Evolutionary conservation across 257 asterid species (phyloP).

Genomic region (Eucommia ulmoides): DNA sequence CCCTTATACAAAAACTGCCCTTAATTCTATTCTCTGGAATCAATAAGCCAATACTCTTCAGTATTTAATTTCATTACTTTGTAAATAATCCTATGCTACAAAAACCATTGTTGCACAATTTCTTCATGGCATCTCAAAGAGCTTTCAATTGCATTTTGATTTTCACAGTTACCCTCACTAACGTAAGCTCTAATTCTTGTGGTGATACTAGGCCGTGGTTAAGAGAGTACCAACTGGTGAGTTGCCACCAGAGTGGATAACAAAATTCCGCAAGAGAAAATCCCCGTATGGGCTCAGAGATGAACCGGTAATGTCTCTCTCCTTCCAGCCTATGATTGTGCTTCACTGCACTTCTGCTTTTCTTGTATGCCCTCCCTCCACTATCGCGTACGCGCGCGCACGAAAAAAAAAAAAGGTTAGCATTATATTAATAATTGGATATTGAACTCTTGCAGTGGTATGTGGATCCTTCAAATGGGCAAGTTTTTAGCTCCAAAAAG

Average conservation of each 20-base stretch:
- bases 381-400: not conserved
- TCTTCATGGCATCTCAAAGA: no score
- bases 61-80: no score
- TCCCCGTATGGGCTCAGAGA: slow-evolving; percentile 31
- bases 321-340: no score
- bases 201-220: slow-evolving; percentile 10
- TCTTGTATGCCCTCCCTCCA: not conserved
- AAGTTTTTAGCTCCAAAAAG: slow-evolving; percentile 8
- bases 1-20: no score
- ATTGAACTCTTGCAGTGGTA: slow-evolving; percentile 28
- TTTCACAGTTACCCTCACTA: no score
- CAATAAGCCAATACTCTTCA: no score
- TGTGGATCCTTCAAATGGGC: slow-evolving; percentile 11
- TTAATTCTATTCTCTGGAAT: no score
- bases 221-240: slow-evolving; percentile 22
- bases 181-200: slow-evolving; percentile 3
- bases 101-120: no score
- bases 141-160: no score
- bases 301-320: slow-evolving; percentile 37
- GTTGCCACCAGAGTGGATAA: slow-evolving; percentile 70
- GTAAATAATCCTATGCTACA: no score
- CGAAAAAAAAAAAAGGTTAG: not conserved
- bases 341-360: no score
- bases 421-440: slow-evolving; percentile 10
- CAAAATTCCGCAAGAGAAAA: slow-evolving; percentile 31